Conservation (phyloP, 108 stramenopile genomes). For the Licmophora abbreviata region DNA sequence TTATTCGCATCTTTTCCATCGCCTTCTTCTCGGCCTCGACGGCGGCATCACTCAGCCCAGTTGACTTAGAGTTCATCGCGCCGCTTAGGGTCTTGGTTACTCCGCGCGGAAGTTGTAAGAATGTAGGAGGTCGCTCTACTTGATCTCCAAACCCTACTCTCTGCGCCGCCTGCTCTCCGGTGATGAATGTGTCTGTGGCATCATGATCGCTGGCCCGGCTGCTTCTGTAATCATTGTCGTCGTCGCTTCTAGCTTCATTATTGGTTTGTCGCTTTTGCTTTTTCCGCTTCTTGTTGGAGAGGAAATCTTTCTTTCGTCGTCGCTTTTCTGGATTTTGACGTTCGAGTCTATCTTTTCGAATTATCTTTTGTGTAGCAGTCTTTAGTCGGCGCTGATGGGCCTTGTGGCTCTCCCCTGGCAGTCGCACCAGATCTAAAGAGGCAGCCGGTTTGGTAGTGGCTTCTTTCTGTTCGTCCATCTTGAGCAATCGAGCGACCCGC, state of each 20-base stretch:
- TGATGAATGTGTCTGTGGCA: conserved; percentile 1
- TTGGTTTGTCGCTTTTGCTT: conserved; percentile 14
- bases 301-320: conserved; percentile 36
- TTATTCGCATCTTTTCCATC: conserved; percentile 53
- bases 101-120: conserved; percentile 44
- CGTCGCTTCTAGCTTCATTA: no score
- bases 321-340: conserved; percentile 22
- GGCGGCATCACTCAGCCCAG: conserved; percentile 24
- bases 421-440: conserved; percentile 21
- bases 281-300: conserved; percentile 39
- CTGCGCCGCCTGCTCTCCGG: conserved; percentile 8
- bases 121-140: conserved; percentile 50
- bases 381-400: conserved; percentile 40
- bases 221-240: conserved; percentile 4
- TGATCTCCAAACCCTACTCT: conserved; percentile 22
- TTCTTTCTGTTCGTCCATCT: no score
- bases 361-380: conserved; percentile 35
- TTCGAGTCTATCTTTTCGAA: conserved; percentile 12
- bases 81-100: conserved; percentile 12
- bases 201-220: neutral
- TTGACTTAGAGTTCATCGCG: neutral
- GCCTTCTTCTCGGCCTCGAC: conserved; percentile 31
- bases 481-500: neutral
- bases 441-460: conserved; percentile 13
- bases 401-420: conserved; percentile 42